Evolutionary conservation across 192 early-diverging fungal genomes (phyloP), one percentile per base, ranked within the genome.

Genomic region (Entomortierella lignicola): DNA sequence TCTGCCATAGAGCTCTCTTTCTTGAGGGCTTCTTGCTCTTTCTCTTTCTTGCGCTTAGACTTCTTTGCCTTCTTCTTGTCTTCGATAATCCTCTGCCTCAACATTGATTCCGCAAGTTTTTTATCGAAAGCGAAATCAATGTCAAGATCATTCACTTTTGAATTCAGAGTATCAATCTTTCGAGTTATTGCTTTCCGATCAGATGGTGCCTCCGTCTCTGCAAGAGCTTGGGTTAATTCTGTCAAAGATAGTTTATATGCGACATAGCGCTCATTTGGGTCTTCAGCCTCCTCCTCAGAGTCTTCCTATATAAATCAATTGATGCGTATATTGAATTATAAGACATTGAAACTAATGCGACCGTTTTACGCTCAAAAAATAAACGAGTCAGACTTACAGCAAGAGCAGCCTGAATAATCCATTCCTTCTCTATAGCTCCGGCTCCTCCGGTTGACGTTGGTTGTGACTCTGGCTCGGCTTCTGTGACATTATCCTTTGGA

Each of bases 41-140:
- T 86, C 57, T 51, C 80, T 63, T 64, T 83, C 52, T 66, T 68
- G 39, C 52, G 77, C 50, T 71, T 67, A 13, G 53, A 54, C 17
- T 66, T 68, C 47, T 83, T 72, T 12, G 48, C 55, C 13, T 69
- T 60, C 10, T 79, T 63, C 60, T 72, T 71, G 27, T 77, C 67
- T 13, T 74, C 72, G 31, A 55, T 67, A 23, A 66, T 25, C 11
- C 51, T 31, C 26, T 80, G 59, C 26, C 77, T 79, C 51, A 72
- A 61, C 59, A 81, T 37, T 8, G 61, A 43, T 2, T 85, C 65
- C 4, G 80, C 69, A 31, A 79, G 41, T 48, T 66, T 65, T 23
- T 81, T 81, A 39, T 82, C 63, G 44, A 80, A 85, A 0, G 82
- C 70, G 56, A 81, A 81, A 48, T 85, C 83, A 15, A 66, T 48